Percentiles rank a stretch among this genome's conserved stretches.
Evolutionary conservation across 179 eudicot genomes (phyloP).

Genomic region (Actinidia arguta): DNA sequence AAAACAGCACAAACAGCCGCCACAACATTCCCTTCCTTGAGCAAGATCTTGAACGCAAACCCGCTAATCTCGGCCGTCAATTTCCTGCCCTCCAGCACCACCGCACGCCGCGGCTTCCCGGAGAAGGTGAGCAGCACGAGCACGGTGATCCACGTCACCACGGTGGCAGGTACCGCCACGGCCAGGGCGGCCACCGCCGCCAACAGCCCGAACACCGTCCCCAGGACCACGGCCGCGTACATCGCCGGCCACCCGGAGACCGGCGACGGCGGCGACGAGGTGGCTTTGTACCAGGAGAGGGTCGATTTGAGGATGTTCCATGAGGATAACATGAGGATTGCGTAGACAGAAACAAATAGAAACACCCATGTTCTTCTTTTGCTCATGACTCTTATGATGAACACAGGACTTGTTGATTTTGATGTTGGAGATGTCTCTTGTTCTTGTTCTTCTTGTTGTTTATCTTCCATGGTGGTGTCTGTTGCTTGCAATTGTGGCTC

Average conservation of each 20-base stretch:
- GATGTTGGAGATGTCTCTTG: not conserved
- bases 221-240: slow-evolving; percentile 68
- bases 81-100: slow-evolving; percentile 84
- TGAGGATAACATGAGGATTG: slow-evolving; percentile 61
- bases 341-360: slow-evolving; percentile 59
- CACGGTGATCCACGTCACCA: slow-evolving; percentile 89
- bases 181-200: slow-evolving; percentile 85
- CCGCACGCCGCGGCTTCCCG: slow-evolving; percentile 54
- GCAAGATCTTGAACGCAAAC: slow-evolving; percentile 58
- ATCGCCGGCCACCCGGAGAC: slow-evolving; percentile 58
- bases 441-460: not conserved
- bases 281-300: slow-evolving; percentile 61
- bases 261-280: slow-evolving; percentile 8
- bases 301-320: slow-evolving; percentile 72
- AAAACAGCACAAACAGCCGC: slow-evolving; percentile 88
- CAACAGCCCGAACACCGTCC: slow-evolving; percentile 73
- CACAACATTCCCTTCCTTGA: slow-evolving; percentile 88
- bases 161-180: slow-evolving; percentile 78
- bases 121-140: slow-evolving; percentile 68
- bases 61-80: slow-evolving; percentile 81
- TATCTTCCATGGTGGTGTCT: not conserved
- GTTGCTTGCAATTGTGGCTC: not conserved
- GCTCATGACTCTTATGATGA: slow-evolving; percentile 58
- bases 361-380: slow-evolving; percentile 81
- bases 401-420: slow-evolving; percentile 17